Conservation (phyloP, 2,329 filamentous ascomycete species). For the Calonectria pseudoturangicola region DNA sequence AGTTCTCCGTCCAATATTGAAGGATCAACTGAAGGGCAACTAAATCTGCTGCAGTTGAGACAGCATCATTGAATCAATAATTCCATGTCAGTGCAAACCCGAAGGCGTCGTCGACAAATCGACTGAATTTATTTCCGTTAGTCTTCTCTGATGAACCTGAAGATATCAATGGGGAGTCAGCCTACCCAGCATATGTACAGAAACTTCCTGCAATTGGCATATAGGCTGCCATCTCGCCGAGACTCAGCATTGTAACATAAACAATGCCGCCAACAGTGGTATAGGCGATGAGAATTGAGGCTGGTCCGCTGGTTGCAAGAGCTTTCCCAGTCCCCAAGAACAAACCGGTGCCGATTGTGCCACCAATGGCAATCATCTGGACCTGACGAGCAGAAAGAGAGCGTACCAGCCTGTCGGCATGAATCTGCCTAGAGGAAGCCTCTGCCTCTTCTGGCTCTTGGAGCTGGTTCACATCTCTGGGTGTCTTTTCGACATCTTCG, state of each 20-base stretch:
- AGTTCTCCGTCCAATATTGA: slow-evolving; percentile 76
- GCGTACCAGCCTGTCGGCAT: slow-evolving; percentile 69
- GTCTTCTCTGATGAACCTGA: neutral
- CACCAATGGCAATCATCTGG: slow-evolving; percentile 80
- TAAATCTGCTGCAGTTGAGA: slow-evolving; percentile 72
- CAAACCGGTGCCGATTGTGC: slow-evolving; percentile 76
- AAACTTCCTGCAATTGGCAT: slow-evolving; percentile 72
- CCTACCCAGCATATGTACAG: slow-evolving; percentile 67
- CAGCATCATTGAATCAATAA: slow-evolving; percentile 80
- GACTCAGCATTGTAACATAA: slow-evolving; percentile 74
- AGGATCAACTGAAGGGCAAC: slow-evolving; percentile 72
- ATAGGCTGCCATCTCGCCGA: slow-evolving; percentile 77
- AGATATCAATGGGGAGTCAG: slow-evolving; percentile 58
- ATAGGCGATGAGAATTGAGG: slow-evolving; percentile 74
- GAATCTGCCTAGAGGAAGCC: neutral
- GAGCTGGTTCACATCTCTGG: neutral
- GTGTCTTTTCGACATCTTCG: neutral
- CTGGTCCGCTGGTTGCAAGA: slow-evolving; percentile 75
- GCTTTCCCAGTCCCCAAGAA: slow-evolving; percentile 78
- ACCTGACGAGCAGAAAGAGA: slow-evolving; percentile 77
- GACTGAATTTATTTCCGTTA: slow-evolving; percentile 45
- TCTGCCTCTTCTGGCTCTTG: neutral
- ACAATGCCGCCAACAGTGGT: slow-evolving; percentile 74
- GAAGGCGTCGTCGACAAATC: slow-evolving; percentile 72
- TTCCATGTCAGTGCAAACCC: slow-evolving; percentile 75